Evolutionary conservation across 1,139 yeast genomes (phyloP), one percentile per base, ranked within the genome.

Genomic region (Sugiyamaella sp.): DNA sequence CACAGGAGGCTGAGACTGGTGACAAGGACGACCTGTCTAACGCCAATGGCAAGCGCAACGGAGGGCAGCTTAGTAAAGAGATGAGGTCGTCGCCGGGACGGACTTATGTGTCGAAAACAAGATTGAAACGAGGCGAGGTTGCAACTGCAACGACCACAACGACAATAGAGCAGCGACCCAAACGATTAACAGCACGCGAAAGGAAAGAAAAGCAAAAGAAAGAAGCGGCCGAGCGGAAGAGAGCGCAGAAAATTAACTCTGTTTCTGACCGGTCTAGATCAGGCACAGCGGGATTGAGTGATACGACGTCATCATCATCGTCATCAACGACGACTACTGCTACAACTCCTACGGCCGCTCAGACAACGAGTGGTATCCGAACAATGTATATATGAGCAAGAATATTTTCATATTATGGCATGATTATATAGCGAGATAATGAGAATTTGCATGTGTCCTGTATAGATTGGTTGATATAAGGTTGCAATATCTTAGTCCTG

Each of bases 201-300:
- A 59, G 64, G 51, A 66, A 67, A 55, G 71, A 67, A 48, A 53
- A 59, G 22, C 71, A 67, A 52, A 67, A 68, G 49, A 59, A 62
- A 17, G 66, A 63, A 42, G 66, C 69, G 8, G 49, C 57, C 39
- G 71, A 66, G 21, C 60, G 71, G 27, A 59, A 49, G 53, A 53
- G 48, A 27, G 43, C 32, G 3, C 14, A 16, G 16, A 45, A 21
- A 14, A 10, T 21, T 12, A 21, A 35, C 43, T 6, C 35, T 43
- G 19, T 17, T n/a, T 14, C 47, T n/a, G 40, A 33, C 38, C 52
- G 35, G 25, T 27, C 45, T 37, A 25, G 41, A 22, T 42, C 39
- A 22, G 25, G 29, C 19, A 42, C 41, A 25, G 45, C 48, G 17
- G 44, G 29, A n/a, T 27, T 44, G 16, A 37, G 51, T 37, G 44